These are phyloP conservation scores for Penicillium verhagenii DNA, from an alignment of 495 filamentous ascomycete species.

Conservation along the genomic window DNA sequence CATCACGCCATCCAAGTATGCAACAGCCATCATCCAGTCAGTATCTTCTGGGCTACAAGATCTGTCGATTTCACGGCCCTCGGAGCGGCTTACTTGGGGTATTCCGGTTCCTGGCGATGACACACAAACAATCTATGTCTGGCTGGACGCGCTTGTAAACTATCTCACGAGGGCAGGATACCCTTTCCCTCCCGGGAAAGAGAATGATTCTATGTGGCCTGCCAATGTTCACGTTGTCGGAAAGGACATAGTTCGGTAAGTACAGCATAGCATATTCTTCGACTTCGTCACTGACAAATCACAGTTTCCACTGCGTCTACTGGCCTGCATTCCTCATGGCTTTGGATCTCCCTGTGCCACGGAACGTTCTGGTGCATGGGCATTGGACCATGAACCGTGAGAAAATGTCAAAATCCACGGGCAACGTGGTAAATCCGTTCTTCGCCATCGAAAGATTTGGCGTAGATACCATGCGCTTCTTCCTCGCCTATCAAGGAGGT, in stretches of 20 bases:
- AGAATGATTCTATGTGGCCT: slow-evolving; percentile 71
- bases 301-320: slow-evolving; percentile 88
- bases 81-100: slow-evolving; percentile 79
- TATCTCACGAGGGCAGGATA: slow-evolving; percentile 88
- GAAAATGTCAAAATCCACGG: slow-evolving; percentile 95
- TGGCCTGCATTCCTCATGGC: slow-evolving; percentile 97
- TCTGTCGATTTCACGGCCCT: slow-evolving; percentile 83
- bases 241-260: slow-evolving; percentile 84
- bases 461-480: slow-evolving; percentile 83
- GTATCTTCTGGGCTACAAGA: slow-evolving; percentile 75
- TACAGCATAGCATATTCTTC: slow-evolving; percentile 7
- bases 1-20: slow-evolving; percentile 64
- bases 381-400: slow-evolving; percentile 89
- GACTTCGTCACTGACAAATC: slow-evolving; percentile 15
- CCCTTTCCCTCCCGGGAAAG: slow-evolving; percentile 69
- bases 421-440: slow-evolving; percentile 94
- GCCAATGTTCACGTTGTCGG: slow-evolving; percentile 89
- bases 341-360: slow-evolving; percentile 77
- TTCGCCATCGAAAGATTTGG: slow-evolving; percentile 89
- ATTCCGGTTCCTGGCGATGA: slow-evolving; percentile 84
- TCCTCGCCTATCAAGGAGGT: slow-evolving; percentile 74
- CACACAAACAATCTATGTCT: slow-evolving; percentile 93
- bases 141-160: slow-evolving; percentile 94
- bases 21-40: slow-evolving; percentile 63
- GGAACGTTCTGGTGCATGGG: slow-evolving; percentile 79